Percentiles rank a stretch among this genome's conserved stretches.
Conservation (phyloP, 2,329 filamentous ascomycete species). For the Trematosphaeria pertusa region DNA sequence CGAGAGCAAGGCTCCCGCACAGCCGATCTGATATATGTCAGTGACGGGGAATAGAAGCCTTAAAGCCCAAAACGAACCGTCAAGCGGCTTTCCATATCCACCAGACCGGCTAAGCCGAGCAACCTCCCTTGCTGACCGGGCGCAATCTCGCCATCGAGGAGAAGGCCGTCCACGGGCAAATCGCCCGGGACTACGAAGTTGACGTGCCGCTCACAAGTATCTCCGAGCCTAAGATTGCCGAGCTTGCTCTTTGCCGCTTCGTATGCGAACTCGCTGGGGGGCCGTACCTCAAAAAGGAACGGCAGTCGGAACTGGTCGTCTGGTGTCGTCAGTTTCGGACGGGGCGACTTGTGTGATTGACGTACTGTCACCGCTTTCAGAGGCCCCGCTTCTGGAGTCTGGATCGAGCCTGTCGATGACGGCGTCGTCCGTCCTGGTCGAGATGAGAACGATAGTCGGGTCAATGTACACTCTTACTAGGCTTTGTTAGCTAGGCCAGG, state of each 20-base stretch:
- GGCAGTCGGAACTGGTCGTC: constrained; percentile 61
- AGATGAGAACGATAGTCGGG: constrained; percentile 66
- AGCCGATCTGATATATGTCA: constrained; percentile 66
- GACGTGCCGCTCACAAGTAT: constrained; percentile 55
- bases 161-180: constrained; percentile 39
- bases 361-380: constrained; percentile 40
- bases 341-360: no score
- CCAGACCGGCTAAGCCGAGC: constrained; percentile 71
- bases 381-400: constrained; percentile 46
- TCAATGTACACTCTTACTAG: constrained; percentile 67
- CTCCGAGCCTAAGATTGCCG: constrained; percentile 62
- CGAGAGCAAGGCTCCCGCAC: constrained; percentile 83
- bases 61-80: no score
- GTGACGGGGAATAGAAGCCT: no score
- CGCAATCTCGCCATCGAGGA: constrained; percentile 54
- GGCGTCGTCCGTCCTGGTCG: constrained; percentile 62
- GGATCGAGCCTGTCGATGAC: constrained; percentile 55
- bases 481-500: constrained; percentile 14
- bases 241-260: constrained; percentile 72
- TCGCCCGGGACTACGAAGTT: constrained; percentile 70
- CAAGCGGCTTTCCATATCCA: constrained; percentile 76
- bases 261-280: constrained; percentile 75
- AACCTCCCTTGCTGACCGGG: constrained; percentile 68
- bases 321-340: constrained; percentile 25
- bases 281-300: constrained; percentile 71